Conservation (phyloP, 805 yeast species). For the Starmerella stellata region DNA sequence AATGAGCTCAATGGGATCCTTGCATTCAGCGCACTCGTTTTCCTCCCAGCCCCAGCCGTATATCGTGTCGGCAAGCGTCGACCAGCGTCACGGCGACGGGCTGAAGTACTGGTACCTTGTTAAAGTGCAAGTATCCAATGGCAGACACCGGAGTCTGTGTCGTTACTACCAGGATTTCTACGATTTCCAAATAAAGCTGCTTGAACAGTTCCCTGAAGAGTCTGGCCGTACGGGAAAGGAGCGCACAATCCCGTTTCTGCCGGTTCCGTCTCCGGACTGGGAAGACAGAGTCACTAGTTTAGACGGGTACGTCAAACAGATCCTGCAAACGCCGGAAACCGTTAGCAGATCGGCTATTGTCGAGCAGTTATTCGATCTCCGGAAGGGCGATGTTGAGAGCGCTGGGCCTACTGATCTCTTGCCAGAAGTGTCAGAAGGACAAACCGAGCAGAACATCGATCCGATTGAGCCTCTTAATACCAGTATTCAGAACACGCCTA, state of each 20-base stretch:
- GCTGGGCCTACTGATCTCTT: conserved; percentile 18
- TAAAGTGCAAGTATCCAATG: conserved; percentile 46
- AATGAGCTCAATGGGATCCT: too few species aligned
- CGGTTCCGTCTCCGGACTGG: conserved; percentile 78
- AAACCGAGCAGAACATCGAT: not conserved
- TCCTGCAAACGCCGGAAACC: conserved; percentile 56
- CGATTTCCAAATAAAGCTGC: conserved; percentile 68
- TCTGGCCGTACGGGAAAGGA: conserved; percentile 71
- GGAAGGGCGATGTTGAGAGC: conserved; percentile 44
- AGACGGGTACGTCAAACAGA: conserved; percentile 37
- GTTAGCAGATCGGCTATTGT: conserved; percentile 56
- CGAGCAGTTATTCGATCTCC: conserved; percentile 47
- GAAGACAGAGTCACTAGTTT: conserved; percentile 39
- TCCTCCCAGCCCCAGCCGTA: conserved; percentile 16
- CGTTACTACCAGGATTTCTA: conserved; percentile 91
- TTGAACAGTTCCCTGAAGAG: conserved; percentile 75
- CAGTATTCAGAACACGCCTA: not conserved
- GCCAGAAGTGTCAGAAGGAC: conserved; percentile 23
- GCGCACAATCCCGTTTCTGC: conserved; percentile 79
- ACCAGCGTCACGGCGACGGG: conserved; percentile 58
- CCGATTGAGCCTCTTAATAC: not conserved
- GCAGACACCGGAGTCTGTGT: conserved; percentile 53
- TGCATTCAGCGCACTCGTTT: not conserved
- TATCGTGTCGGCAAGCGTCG: conserved; percentile 54
- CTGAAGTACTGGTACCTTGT: conserved; percentile 82